Evolutionary conservation across 352 stramenopile genomes (phyloP).

Genomic region (Globisporangium paroecandrum): DNA sequence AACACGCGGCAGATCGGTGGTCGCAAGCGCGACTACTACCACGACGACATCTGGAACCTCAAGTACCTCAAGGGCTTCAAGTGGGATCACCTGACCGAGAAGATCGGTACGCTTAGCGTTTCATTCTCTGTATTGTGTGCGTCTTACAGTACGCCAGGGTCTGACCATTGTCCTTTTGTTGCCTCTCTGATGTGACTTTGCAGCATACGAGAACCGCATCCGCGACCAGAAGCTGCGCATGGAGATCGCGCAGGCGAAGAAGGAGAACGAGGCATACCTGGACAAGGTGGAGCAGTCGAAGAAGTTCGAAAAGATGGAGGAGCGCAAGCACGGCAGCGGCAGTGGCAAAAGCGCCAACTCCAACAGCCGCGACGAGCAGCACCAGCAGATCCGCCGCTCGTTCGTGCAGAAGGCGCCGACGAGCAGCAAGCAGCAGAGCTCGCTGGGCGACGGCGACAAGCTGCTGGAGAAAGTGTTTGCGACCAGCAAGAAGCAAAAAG

Average conservation of each 20-base stretch:
- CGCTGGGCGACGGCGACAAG: constrained; percentile 37
- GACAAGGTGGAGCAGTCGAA: constrained; percentile 87
- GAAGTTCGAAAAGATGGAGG: constrained; percentile 82
- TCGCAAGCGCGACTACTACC: constrained; percentile 95
- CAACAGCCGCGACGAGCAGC: constrained; percentile 15
- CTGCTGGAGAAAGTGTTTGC: constrained; percentile 74
- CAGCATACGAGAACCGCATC: constrained; percentile 82
- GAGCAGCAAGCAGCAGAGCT: constrained; percentile 65
- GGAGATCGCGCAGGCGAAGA: constrained; percentile 84
- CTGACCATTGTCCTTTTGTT: not conserved
- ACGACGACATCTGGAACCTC: constrained; percentile 98
- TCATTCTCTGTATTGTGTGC: not conserved
- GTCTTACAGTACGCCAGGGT: not conserved
- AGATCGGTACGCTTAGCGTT: constrained; percentile 84
- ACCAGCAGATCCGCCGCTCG: constrained; percentile 60
- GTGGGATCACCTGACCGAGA: constrained; percentile 98
- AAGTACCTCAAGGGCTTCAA: constrained; percentile 99
- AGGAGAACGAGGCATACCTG: constrained; percentile 85
- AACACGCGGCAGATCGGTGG: constrained; percentile 92
- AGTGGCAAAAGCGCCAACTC: constrained; percentile 14
- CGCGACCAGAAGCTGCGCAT: constrained; percentile 83
- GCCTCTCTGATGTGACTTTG: not conserved
- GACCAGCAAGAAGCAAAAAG: constrained; percentile 55
- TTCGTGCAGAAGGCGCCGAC: constrained; percentile 71
- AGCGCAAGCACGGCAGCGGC: constrained; percentile 52